These are phyloP conservation scores for Xerocomus minutiporus DNA, from an alignment of 1,284 basidiomycete species.

Conservation along the genomic window DNA sequence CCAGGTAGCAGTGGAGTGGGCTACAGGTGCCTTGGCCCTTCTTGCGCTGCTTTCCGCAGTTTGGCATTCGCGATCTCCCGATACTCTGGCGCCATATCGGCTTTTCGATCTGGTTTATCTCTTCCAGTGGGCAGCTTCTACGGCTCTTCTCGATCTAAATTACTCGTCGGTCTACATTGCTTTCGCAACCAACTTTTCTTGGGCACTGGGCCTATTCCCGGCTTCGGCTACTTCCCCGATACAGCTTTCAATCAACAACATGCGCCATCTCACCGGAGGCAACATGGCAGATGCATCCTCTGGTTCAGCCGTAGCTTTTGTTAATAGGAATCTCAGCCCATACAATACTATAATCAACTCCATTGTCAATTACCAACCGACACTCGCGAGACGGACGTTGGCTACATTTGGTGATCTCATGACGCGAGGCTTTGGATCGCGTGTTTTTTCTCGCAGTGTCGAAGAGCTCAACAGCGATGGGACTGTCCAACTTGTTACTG, in stretches of 20 bases:
- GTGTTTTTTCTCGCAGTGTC: conserved; percentile 4
- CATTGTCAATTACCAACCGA: conserved; percentile 2
- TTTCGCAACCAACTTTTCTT: conserved; percentile 83
- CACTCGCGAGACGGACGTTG: conserved; percentile 9
- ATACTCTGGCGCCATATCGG: conserved; percentile 51
- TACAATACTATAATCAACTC: conserved; percentile 48
- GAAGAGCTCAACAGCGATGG: conserved; percentile 25
- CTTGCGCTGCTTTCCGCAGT: conserved; percentile 65
- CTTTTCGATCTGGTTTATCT: conserved; percentile 80
- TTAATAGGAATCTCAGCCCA: conserved; percentile 75
- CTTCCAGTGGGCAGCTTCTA: conserved; percentile 77
- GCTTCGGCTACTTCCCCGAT: conserved; percentile 52
- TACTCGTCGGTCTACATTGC: conserved; percentile 81
- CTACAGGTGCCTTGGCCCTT: conserved; percentile 66
- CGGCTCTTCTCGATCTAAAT: conserved; percentile 78
- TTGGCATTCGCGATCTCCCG: conserved; percentile 55
- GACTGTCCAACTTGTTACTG: conserved; percentile 64
- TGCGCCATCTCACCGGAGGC: conserved; percentile 82
- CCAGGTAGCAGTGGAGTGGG: conserved; percentile 75
- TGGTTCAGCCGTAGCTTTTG: conserved; percentile 61
- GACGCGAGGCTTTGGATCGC: background rate
- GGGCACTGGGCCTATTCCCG: conserved; percentile 82
- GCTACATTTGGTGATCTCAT: conserved; percentile 9
- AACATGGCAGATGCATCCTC: conserved; percentile 54
- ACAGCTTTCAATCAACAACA: conserved; percentile 75